Evolutionary conservation across 176 grass and related monocot species (phyloP).

Genomic region (Saccharum spontaneum): DNA sequence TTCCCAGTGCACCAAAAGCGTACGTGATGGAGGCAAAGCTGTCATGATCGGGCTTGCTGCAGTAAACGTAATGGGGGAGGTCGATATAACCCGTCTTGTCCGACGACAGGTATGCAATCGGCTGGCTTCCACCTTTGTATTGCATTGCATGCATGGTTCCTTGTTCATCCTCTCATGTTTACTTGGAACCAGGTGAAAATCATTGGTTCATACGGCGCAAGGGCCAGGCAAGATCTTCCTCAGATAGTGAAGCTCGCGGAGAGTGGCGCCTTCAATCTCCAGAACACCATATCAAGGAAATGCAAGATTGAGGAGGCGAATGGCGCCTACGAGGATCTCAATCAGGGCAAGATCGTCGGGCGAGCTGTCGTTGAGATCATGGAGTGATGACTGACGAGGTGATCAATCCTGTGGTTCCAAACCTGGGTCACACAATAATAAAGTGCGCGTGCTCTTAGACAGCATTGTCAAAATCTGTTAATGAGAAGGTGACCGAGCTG

Average conservation of each 20-base stretch:
- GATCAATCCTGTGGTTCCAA: not conserved
- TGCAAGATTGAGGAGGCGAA: constrained; percentile 89
- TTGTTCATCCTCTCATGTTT: not conserved
- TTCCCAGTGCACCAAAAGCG: constrained; percentile 78
- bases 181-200: constrained; percentile 75
- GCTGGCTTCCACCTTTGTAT: not conserved
- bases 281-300: constrained; percentile 87
- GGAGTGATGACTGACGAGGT: constrained; percentile 27
- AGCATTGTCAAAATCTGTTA: not conserved
- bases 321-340: constrained; percentile 72
- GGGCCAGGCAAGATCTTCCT: constrained; percentile 99
- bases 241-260: constrained; percentile 92
- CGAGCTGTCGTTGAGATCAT: constrained; percentile 90
- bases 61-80: constrained; percentile 73
- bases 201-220: constrained; percentile 94
- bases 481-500: not conserved
- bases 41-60: constrained; percentile 97
- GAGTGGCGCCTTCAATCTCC: constrained; percentile 73
- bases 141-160: not conserved
- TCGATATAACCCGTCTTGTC: constrained; percentile 90
- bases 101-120: constrained; percentile 70
- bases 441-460: not conserved
- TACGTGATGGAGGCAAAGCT: constrained; percentile 97
- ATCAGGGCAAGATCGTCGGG: constrained; percentile 77
- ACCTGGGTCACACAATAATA: not conserved